These are phyloP conservation scores for Crithidia mellificae DNA, from an alignment of 208 protist species.

Conservation along the genomic window DNA sequence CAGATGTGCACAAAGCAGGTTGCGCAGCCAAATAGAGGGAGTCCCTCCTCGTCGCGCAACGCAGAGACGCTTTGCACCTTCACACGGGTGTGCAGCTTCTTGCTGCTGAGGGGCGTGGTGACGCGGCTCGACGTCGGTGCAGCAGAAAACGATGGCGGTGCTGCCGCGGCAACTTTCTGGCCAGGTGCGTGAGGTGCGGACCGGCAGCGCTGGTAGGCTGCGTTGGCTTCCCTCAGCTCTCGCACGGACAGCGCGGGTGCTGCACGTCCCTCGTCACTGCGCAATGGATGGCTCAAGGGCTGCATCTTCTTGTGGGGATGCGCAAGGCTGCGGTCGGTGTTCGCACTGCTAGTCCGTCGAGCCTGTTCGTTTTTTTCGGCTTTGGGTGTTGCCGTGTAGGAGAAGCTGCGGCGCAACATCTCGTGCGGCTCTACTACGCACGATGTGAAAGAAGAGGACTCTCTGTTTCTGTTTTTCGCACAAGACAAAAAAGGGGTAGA, in stretches of 20 bases:
- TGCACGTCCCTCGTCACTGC: too few relatives aligned
- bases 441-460: slow-evolving; percentile 1
- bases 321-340: not conserved
- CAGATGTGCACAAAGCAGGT: not conserved
- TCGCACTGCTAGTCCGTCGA: not conserved
- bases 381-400: not conserved
- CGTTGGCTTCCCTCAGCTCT: too few relatives aligned
- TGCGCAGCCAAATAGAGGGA: not conserved
- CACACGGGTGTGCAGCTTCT: not conserved
- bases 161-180: too few relatives aligned
- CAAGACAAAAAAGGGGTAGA: not conserved
- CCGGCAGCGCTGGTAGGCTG: too few relatives aligned
- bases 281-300: too few relatives aligned
- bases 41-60: slow-evolving; percentile 12
- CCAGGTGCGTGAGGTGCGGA: too few relatives aligned
- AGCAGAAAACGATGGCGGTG: too few relatives aligned
- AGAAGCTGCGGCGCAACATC: not conserved
- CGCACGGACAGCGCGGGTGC: too few relatives aligned
- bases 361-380: not conserved
- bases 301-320: too few relatives aligned
- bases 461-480: not conserved
- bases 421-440: not conserved
- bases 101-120: not conserved
- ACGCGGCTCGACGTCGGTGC: not conserved
- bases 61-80: not conserved